A percentile compares a stretch with the other conserved stretches of the same genome.
These are phyloP conservation scores for Psidium guajava DNA, from an alignment of 345 rosid species.

Conservation along the genomic window DNA sequence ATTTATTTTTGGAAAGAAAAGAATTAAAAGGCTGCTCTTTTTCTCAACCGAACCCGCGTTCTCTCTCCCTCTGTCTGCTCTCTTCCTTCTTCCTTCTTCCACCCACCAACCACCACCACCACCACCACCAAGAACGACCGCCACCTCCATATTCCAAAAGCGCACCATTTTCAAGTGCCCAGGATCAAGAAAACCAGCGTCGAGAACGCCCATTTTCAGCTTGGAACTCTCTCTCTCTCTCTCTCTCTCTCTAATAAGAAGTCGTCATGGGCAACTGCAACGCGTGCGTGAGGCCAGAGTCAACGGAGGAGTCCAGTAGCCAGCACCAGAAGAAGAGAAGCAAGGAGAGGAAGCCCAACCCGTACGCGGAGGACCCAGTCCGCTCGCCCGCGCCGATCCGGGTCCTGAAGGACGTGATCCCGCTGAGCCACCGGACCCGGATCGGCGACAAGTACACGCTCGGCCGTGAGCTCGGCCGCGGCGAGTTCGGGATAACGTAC, in stretches of 20 bases:
- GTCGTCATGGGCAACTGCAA: conserved; percentile 83
- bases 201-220: not conserved
- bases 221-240: not conserved
- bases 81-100: not conserved
- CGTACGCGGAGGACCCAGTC: conserved; percentile 31
- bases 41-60: conserved; percentile 58
- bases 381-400: conserved; percentile 51
- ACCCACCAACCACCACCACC: conserved; percentile 2
- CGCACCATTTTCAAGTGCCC: not conserved
- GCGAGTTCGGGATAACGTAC: too few relatives aligned
- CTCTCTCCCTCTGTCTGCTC: conserved; percentile 3
- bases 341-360: conserved; percentile 43
- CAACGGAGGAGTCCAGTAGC: conserved; percentile 3
- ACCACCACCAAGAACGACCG: not conserved
- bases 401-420: conserved; percentile 60
- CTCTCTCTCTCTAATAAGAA: not conserved
- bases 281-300: conserved; percentile 62
- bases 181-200: not conserved
- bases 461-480: too few relatives aligned
- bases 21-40: conserved; percentile 19
- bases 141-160: not conserved
- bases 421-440: conserved; percentile 48
- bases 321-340: conserved; percentile 19
- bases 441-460: conserved; percentile 70
- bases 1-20: not conserved